Conservation (phyloP, 2,329 filamentous ascomycete genomes). For the Exserohilum turcica region DNA sequence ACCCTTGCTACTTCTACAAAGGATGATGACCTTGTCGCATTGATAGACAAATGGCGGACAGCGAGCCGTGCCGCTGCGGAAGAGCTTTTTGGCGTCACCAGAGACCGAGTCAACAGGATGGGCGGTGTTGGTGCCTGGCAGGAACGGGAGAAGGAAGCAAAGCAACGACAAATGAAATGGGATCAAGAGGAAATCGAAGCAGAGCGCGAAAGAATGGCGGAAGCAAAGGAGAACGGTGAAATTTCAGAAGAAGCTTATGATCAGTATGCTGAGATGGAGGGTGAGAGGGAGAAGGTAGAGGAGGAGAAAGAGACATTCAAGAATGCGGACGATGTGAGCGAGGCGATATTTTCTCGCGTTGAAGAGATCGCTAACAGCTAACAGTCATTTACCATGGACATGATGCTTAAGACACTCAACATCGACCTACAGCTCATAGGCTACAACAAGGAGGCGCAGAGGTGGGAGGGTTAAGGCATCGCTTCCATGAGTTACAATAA, state of each 20-base stretch:
- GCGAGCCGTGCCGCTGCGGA: constrained; percentile 69
- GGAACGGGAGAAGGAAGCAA: constrained; percentile 42
- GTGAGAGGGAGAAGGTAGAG: constrained; percentile 48
- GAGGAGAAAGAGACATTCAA: constrained; percentile 49
- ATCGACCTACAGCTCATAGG: constrained; percentile 68
- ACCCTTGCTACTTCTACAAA: constrained; percentile 41
- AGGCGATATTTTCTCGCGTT: constrained; percentile 4
- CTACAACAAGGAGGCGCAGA: constrained; percentile 62
- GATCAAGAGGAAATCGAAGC: constrained; percentile 44
- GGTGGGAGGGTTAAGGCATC: constrained; percentile 59
- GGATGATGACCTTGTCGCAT: constrained; percentile 61
- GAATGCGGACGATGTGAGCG: constrained; percentile 46
- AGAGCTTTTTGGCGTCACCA: constrained; percentile 66
- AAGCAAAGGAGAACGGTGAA: constrained; percentile 42
- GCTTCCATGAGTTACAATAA: neutral
- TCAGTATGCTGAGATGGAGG: constrained; percentile 48
- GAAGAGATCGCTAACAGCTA: neutral
- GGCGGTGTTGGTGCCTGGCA: constrained; percentile 65
- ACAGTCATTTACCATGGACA: constrained; percentile 69
- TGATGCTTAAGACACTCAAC: constrained; percentile 70
- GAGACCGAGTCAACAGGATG: constrained; percentile 66
- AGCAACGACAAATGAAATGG: constrained; percentile 45
- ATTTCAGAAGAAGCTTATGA: constrained; percentile 56
- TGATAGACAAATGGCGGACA: constrained; percentile 66
- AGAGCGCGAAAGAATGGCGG: constrained; percentile 53